Conservation (phyloP, 805 yeast genomes). For the Aciculoconidium aculeatum region DNA sequence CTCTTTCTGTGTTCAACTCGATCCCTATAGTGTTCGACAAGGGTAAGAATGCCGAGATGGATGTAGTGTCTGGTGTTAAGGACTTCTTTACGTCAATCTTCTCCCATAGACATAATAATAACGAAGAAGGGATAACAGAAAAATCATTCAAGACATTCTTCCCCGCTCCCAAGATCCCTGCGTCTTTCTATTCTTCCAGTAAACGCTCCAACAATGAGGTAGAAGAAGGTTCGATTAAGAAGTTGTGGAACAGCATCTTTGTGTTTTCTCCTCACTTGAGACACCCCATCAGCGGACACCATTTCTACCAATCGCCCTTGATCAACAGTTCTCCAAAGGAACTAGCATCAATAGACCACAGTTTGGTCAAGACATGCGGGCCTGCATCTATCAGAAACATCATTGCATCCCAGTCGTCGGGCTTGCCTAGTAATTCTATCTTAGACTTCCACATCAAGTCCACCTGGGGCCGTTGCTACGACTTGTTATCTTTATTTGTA, state of each 20-base stretch:
- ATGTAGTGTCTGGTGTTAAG: conserved; percentile 17
- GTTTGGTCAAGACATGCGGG: conserved; percentile 22
- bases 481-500: conserved; percentile 62
- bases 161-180: conserved; percentile 19
- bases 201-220: conserved; percentile 2
- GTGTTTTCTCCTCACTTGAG: conserved; percentile 24
- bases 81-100: conserved; percentile 22
- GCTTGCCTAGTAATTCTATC: conserved; percentile 20
- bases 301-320: conserved; percentile 34
- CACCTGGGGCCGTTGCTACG: conserved; percentile 49
- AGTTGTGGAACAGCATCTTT: conserved; percentile 29
- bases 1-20: conserved; percentile 64
- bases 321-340: conserved; percentile 26
- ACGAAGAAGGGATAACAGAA: conserved; percentile 24
- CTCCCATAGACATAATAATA: conserved; percentile 10
- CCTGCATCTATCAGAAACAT: conserved; percentile 20
- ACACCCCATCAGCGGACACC: conserved; percentile 30
- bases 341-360: conserved; percentile 29
- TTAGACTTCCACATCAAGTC: conserved; percentile 29
- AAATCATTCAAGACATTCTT: conserved; percentile 22
- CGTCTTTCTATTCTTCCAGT: conserved; percentile 4
- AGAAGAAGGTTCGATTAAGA: conserved; percentile 24
- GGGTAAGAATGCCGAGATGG: conserved; percentile 9
- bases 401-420: conserved; percentile 28
- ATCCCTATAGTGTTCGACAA: conserved; percentile 49